Conservation (phyloP, 805 yeast species). For the Spathaspora gorwiae region DNA sequence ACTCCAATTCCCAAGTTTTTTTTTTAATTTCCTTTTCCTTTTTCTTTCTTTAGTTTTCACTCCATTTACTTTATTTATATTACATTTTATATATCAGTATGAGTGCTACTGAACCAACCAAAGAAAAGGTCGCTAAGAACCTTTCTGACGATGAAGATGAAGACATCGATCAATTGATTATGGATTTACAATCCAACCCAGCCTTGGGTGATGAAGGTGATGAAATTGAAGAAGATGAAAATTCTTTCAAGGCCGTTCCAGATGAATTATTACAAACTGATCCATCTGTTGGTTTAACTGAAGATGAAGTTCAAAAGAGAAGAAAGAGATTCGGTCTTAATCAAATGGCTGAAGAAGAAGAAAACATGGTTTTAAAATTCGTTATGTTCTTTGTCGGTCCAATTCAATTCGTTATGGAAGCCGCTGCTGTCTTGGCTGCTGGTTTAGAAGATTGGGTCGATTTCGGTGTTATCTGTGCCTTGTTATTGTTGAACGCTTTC, state of each 20-base stretch:
- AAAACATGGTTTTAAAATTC: constrained; percentile 74
- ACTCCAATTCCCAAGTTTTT: background rate
- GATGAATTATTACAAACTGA: constrained; percentile 82
- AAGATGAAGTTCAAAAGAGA: constrained; percentile 76
- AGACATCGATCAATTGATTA: constrained; percentile 59
- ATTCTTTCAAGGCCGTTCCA: constrained; percentile 65
- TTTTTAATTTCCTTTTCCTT: constrained; percentile 1
- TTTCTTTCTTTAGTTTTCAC: constrained; percentile 3
- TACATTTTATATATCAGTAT: constrained; percentile 7
- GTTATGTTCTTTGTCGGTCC: constrained; percentile 90
- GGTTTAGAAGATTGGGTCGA: constrained; percentile 98
- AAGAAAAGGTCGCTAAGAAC: constrained; percentile 49
- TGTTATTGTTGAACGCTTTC: constrained; percentile 78
- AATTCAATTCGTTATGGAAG: constrained; percentile 95
- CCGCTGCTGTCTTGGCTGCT: constrained; percentile 92
- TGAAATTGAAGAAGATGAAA: constrained; percentile 33
- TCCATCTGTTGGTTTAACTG: constrained; percentile 69
- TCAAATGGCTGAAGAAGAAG: constrained; percentile 87
- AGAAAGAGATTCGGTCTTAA: constrained; percentile 87
- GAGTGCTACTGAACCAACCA: constrained; percentile 50
- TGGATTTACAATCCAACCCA: constrained; percentile 72
- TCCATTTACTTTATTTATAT: background rate
- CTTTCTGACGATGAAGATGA: constrained; percentile 53
- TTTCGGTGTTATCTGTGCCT: constrained; percentile 94
- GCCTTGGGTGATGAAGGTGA: constrained; percentile 51